Evolutionary conservation across 768 basidiomycete species (phyloP).

Genomic region (Suillus weaverae): DNA sequence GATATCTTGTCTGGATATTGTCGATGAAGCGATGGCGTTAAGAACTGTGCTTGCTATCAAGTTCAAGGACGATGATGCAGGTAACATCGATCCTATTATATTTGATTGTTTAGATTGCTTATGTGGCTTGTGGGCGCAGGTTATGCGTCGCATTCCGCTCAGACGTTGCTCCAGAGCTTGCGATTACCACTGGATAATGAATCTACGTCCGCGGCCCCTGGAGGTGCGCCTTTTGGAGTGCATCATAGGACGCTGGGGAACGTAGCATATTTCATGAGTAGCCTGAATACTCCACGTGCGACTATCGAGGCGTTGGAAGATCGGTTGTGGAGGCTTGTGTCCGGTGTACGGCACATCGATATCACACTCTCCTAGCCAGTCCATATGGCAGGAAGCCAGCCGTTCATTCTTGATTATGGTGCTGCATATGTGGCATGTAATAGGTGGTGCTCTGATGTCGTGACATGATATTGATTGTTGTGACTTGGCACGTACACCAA

Average conservation of each 20-base stretch:
- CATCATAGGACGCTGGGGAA: slow-evolving; percentile 90
- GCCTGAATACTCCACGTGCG: slow-evolving; percentile 64
- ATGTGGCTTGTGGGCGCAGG: slow-evolving; percentile 32
- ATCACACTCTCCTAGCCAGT: background rate
- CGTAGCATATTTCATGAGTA: slow-evolving; percentile 91
- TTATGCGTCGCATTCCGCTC: slow-evolving; percentile 65
- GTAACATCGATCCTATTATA: slow-evolving; percentile 36
- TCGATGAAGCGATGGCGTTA: slow-evolving; percentile 81
- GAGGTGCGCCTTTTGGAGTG: slow-evolving; percentile 61
- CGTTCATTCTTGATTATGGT: background rate
- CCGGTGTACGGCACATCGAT: background rate
- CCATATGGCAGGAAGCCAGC: background rate
- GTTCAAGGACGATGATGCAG: slow-evolving; percentile 54
- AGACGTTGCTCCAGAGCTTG: slow-evolving; percentile 56
- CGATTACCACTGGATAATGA: slow-evolving; percentile 29
- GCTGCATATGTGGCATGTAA: background rate
- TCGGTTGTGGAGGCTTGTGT: slow-evolving; percentile 49
- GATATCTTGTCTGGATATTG: slow-evolving; percentile 53
- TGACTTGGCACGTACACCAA: background rate
- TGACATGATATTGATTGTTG: background rate
- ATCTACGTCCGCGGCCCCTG: slow-evolving; percentile 43
- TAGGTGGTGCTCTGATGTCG: background rate
- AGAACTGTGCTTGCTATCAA: slow-evolving; percentile 85
- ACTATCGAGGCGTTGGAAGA: slow-evolving; percentile 63
- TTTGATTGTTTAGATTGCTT: background rate